Percentiles rank a stretch among this genome's conserved stretches.
Evolutionary conservation across 2,329 filamentous ascomycete genomes (phyloP).

Genomic region (Sporothrix variecibatus): DNA sequence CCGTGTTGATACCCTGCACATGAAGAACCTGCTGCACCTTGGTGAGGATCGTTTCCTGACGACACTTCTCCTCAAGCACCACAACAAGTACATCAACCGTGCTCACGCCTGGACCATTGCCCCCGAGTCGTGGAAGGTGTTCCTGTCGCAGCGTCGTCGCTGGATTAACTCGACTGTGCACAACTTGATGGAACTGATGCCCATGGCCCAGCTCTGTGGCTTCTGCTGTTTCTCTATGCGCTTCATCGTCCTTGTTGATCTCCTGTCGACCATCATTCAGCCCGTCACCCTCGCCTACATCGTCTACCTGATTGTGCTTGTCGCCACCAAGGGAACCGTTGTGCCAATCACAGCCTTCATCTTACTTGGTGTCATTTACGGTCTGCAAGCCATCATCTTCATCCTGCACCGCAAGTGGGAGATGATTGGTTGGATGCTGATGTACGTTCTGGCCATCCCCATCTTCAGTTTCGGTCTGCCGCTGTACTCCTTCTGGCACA

Average conservation of each 20-base stretch:
- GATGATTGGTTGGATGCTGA: constrained; percentile 99
- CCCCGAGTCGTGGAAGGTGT: constrained; percentile 89
- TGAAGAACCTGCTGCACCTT: constrained; percentile 96
- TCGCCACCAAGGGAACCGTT: constrained; percentile 61
- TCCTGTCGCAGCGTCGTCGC: constrained; percentile 95
- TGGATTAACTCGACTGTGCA: constrained; percentile 99
- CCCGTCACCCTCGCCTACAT: constrained; percentile 91
- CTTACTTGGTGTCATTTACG: constrained; percentile 91
- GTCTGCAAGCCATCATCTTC: constrained; percentile 95
- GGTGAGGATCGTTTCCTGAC: constrained; percentile 98
- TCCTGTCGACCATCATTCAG: constrained; percentile 88
- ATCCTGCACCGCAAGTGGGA: constrained; percentile 97
- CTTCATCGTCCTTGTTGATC: constrained; percentile 92
- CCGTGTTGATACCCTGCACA: constrained; percentile 95
- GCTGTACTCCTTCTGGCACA: constrained; percentile 96
- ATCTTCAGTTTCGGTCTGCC: constrained; percentile 90
- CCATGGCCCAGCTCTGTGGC: constrained; percentile 89
- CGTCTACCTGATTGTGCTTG: constrained; percentile 78
- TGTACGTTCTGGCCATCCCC: constrained; percentile 88
- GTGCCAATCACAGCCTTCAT: constrained; percentile 87
- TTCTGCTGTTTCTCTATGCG: constrained; percentile 99
- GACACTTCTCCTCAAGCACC: constrained; percentile 87
- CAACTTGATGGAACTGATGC: constrained; percentile 94
- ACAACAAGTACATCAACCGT: constrained; percentile 83
- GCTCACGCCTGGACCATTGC: constrained; percentile 97